These are phyloP conservation scores for Hypholoma sublateritium DNA, from an alignment of 768 basidiomycete genomes.

Conservation along the genomic window DNA sequence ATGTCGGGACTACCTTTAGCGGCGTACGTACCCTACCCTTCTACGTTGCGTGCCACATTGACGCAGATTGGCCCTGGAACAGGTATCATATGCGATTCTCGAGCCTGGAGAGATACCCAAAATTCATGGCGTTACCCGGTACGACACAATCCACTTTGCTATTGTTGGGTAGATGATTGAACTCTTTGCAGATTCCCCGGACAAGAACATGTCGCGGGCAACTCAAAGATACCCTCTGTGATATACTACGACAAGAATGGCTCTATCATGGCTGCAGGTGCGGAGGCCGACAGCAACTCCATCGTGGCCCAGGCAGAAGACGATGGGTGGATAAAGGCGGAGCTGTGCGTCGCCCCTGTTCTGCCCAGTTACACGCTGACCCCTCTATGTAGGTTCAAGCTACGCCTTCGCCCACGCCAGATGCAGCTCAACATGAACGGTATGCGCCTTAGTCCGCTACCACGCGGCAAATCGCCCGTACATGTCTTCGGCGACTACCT, in stretches of 20 bases:
- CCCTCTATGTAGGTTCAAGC: slow-evolving; percentile 59
- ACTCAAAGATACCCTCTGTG: slow-evolving; percentile 79
- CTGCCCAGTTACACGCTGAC: neutral
- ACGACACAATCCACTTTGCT: slow-evolving; percentile 13
- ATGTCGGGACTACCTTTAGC: slow-evolving; percentile 82
- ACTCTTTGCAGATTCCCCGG: slow-evolving; percentile 63
- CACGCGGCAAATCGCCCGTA: slow-evolving; percentile 64
- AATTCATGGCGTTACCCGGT: slow-evolving; percentile 81
- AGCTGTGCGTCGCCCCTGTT: slow-evolving; percentile 52
- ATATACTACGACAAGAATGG: slow-evolving; percentile 74
- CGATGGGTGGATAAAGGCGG: slow-evolving; percentile 73
- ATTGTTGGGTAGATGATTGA: slow-evolving; percentile 6
- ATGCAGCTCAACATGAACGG: slow-evolving; percentile 87
- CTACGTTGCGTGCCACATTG: slow-evolving; percentile 5
- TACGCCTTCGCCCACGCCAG: slow-evolving; percentile 71
- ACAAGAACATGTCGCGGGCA: slow-evolving; percentile 84
- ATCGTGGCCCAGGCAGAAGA: slow-evolving; percentile 69
- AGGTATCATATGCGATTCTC: slow-evolving; percentile 79
- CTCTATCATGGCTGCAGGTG: slow-evolving; percentile 68
- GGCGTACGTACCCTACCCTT: slow-evolving; percentile 45
- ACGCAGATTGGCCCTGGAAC: slow-evolving; percentile 6
- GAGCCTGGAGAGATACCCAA: slow-evolving; percentile 81
- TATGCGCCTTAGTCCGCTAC: slow-evolving; percentile 71
- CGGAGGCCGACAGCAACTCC: slow-evolving; percentile 68
- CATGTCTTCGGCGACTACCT: slow-evolving; percentile 82